These are phyloP conservation scores for Colletotrichum caudatum DNA, from an alignment of 2,329 filamentous ascomycete species.

Conservation along the genomic window DNA sequence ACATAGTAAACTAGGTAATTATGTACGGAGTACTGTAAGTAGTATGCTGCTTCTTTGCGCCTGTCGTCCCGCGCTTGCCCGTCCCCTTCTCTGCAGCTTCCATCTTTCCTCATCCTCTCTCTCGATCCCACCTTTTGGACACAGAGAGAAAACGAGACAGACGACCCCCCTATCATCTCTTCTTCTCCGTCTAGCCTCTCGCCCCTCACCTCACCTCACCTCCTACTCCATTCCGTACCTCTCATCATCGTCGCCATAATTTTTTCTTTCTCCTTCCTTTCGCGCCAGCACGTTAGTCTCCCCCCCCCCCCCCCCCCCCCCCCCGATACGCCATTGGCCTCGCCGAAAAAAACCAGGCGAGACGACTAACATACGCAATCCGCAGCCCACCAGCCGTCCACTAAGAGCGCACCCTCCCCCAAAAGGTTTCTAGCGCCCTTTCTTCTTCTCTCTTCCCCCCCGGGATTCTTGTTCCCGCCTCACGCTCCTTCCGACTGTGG, in stretches of 20 bases:
- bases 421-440: conserved; percentile 17
- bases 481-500: neutral
- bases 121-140: neutral
- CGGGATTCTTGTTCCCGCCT: neutral
- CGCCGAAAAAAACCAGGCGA: neutral
- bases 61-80: neutral
- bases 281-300: conserved; percentile 30
- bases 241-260: neutral
- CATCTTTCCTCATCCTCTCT: conserved; percentile 2
- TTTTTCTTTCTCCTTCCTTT: neutral
- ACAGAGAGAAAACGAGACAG: neutral
- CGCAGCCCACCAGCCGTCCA: conserved; percentile 37
- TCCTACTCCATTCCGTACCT: neutral
- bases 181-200: conserved; percentile 12
- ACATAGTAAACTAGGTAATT: too few relatives aligned
- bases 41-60: too few relatives aligned
- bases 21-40: too few relatives aligned
- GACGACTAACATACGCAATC: conserved; percentile 35
- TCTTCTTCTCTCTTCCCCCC: conserved; percentile 10
- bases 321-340: conserved; percentile 36
- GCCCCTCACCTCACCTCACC: neutral
- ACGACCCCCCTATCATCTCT: neutral
- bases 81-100: conserved; percentile 2
- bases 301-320: conserved; percentile 25
- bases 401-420: conserved; percentile 29